Base-by-base conservation (phyloP, 768 basidiomycete genomes). In the Fistulinella prunicolor region DNA sequence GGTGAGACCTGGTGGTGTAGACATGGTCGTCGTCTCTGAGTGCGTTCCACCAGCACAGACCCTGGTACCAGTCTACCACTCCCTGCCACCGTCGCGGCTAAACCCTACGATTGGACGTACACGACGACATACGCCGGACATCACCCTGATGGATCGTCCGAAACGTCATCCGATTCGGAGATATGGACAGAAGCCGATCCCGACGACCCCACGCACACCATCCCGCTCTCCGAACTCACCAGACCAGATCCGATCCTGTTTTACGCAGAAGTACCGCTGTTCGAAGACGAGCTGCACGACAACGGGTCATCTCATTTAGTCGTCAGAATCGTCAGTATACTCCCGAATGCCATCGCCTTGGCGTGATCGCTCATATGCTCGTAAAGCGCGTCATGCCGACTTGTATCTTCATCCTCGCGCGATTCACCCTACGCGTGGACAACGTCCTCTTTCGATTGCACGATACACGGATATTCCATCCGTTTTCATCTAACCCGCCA, bases 61-160 rank as follows among this genome's bases (percentile, higher is more conserved):
- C 79, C 88, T 1, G 73, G 75, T 20, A 83, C 89, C 13, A 67
- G 64, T 35, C 66, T 81, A 12, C 81, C 85, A 0, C 80, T 89
- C 70, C 87, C 89, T 3, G 66, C 77, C 53, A 88, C 88, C 6
- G 79, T 83, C 19, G 63, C 77, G 0, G 86, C 91, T 8, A 96
- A 94, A 57, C 87, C 86, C 0, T 97, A 90, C 66, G 96, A 99
- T 62, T 98, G 96, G 96, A 99, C 96, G 10, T 98, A 96, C 65
- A 96, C 94, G 3, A 90, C 93, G 2, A 82, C 78, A 3, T 94
- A 97, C 56, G 59, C 82, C 0, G 96, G 95, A 0, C 82, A 86
- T 55, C 56, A 52, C 12, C 20, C 26, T 2, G 40, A 42, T 14
- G 34, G 17, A n/a, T n/a, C n/a, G n/a, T n/a, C n/a, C n/a, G n/a